Evolutionary conservation across 768 basidiomycete genomes (phyloP).

Genomic region (Russula sp.): DNA sequence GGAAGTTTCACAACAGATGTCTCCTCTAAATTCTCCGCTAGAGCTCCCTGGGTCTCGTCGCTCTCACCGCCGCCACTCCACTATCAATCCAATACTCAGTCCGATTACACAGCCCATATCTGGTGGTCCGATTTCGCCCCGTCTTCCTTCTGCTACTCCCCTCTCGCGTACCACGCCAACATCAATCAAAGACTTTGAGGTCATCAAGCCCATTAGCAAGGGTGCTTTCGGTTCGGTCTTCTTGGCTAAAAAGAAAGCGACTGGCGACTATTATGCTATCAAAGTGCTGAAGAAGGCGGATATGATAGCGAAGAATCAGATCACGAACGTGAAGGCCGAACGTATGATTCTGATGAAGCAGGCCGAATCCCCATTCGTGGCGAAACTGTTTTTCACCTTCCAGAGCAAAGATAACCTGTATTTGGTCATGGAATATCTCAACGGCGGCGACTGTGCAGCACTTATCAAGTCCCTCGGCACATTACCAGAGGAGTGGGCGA

Average conservation of each 20-base stretch:
- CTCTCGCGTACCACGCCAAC: constrained; percentile 73
- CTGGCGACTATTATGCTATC: constrained; percentile 98
- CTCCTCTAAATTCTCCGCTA: constrained; percentile 57
- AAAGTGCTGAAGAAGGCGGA: constrained; percentile 99
- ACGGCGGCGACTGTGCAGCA: constrained; percentile 96
- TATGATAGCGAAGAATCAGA: constrained; percentile 99
- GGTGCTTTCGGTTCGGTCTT: constrained; percentile 99
- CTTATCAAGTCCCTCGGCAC: constrained; percentile 93
- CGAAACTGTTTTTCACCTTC: constrained; percentile 97
- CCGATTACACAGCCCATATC: constrained; percentile 51
- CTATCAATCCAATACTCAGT: constrained; percentile 40
- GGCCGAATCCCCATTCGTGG: constrained; percentile 95
- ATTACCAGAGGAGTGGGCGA: constrained; percentile 94
- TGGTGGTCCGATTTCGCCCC: constrained; percentile 68
- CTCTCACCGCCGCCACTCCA: constrained; percentile 61
- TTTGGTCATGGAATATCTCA: constrained; percentile 98
- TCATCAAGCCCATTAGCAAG: constrained; percentile 99
- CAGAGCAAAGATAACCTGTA: constrained; percentile 99
- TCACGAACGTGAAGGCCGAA: constrained; percentile 99
- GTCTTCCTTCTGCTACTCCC: constrained; percentile 72
- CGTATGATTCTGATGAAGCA: constrained; percentile 99
- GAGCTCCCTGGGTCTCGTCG: constrained; percentile 45
- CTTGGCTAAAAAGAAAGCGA: constrained; percentile 94
- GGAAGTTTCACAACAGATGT: constrained; percentile 58
- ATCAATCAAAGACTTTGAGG: constrained; percentile 97